Conservation (phyloP, 805 yeast species). For the Zygotorulaspora danielsina region DNA sequence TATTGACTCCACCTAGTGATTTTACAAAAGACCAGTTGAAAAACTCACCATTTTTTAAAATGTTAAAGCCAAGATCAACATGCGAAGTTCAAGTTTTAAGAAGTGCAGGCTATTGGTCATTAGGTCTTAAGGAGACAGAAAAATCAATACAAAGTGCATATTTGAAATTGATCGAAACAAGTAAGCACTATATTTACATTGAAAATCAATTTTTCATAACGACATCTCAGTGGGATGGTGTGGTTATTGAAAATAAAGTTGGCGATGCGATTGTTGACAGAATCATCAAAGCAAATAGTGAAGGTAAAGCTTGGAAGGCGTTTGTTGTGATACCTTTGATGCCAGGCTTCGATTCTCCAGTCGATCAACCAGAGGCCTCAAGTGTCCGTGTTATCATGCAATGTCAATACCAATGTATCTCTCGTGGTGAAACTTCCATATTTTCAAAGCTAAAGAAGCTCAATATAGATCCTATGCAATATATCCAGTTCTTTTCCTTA, state of each 20-base stretch:
- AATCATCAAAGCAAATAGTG: constrained; percentile 79
- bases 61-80: constrained; percentile 59
- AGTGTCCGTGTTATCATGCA: constrained; percentile 95
- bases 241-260: constrained; percentile 76
- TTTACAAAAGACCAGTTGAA: constrained; percentile 67
- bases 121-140: constrained; percentile 81
- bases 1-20: constrained; percentile 89
- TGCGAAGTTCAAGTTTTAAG: constrained; percentile 89
- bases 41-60: constrained; percentile 41
- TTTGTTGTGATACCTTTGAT: constrained; percentile 86
- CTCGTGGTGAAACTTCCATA: constrained; percentile 83
- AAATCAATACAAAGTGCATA: constrained; percentile 91
- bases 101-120: constrained; percentile 90
- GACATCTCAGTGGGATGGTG: constrained; percentile 81
- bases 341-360: constrained; percentile 96
- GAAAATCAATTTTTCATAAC: constrained; percentile 95
- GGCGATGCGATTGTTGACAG: constrained; percentile 97
- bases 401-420: constrained; percentile 90
- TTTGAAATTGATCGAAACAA: constrained; percentile 80
- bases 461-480: constrained; percentile 85
- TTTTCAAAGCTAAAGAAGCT: constrained; percentile 73
- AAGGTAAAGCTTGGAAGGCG: constrained; percentile 80
- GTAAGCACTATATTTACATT: constrained; percentile 88
- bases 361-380: constrained; percentile 90
- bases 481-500: constrained; percentile 85